Percentiles rank a stretch among this genome's conserved stretches.
phyloP scores from a whole-genome alignment of 1,284 basidiomycete species.

The Ganoderma lingzhi region DNA sequence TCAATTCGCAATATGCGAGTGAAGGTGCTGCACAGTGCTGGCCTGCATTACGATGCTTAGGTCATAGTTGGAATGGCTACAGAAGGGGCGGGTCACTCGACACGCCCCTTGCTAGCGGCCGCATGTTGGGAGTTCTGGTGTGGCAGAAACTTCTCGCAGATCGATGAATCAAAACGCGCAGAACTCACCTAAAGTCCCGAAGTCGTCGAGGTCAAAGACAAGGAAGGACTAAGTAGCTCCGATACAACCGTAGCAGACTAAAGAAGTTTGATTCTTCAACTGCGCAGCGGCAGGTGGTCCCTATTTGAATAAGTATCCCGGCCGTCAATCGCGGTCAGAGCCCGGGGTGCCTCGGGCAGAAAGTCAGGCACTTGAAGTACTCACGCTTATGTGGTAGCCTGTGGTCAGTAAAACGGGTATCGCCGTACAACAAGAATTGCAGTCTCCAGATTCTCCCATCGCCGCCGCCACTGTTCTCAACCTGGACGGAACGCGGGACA shows the following conservation, averaged over 20 bases:
- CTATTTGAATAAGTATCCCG: background rate
- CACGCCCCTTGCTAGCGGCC: background rate
- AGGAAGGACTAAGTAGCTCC: background rate
- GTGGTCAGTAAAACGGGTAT: background rate
- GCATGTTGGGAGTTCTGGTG: background rate
- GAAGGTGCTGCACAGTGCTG: background rate
- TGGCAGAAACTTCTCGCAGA: background rate
- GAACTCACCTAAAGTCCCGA: background rate
- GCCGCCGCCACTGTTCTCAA: background rate
- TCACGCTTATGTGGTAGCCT: background rate
- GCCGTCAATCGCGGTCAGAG: background rate
- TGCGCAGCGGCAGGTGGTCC: background rate
- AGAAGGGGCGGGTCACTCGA: background rate
- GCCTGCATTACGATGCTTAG: background rate
- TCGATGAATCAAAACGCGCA: background rate
- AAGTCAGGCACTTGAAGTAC: too few relatives aligned
- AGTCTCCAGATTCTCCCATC: background rate
- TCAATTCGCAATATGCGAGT: background rate
- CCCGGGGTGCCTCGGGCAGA: background rate
- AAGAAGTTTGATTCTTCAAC: background rate
- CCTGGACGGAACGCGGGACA: background rate
- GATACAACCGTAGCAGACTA: background rate
- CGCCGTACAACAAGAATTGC: background rate
- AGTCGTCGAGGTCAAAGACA: background rate
- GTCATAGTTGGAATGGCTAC: background rate